Base-by-base conservation (phyloP, 2,329 filamentous ascomycete species). In the Metarhizium rileyi region DNA sequence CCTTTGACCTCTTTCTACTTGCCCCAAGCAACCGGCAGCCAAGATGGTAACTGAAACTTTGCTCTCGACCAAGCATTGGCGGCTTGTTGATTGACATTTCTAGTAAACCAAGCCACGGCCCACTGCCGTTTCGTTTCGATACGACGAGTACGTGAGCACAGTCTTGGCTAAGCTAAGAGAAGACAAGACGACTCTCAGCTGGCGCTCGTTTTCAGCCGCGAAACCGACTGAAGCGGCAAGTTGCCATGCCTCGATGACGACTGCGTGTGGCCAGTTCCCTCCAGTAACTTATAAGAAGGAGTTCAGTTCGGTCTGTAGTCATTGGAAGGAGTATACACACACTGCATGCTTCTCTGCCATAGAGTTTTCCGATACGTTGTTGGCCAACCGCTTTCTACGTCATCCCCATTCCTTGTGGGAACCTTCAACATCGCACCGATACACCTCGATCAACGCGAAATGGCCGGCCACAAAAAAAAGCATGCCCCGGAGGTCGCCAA, bases 401-500 rank as follows among this genome's bases (percentile, higher is more conserved):
- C n/a, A n/a, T n/a, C n/a, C n/a, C n/a, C n/a, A n/a, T n/a, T n/a
- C n/a, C n/a, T n/a, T n/a, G n/a, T n/a, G n/a, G n/a, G n/a, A n/a
- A n/a, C 12, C 28, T 30, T 30, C 28, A 30, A 30, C 28, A 7
- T 6, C 7, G 28, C 28, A 12, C 12, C 28, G 28, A 30, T 6
- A 25, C 23, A 46, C 9, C 12, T 25, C 10, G n/a, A n/a, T n/a
- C n/a, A n/a, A n/a, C n/a, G n/a, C 38, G 58, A 47, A n/a, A 65
- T 65, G 63, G 56, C 45, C 45, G 57, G 56, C 40, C 52, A 53
- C 44, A 61, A 62, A 40, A 50, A 55, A 12, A 59, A 57, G 27
- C 47, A 56, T 38, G 52, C 56, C 9, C 59, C 57, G 5, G 62
- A 65, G 35, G 55, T 61, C 3, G 69, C 68, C 30, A 51, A 67